Percentiles rank a stretch among this genome's conserved stretches.
Conservation (phyloP, 164 flowering plant species). For the Kalanchoe fedtschenkoi region DNA sequence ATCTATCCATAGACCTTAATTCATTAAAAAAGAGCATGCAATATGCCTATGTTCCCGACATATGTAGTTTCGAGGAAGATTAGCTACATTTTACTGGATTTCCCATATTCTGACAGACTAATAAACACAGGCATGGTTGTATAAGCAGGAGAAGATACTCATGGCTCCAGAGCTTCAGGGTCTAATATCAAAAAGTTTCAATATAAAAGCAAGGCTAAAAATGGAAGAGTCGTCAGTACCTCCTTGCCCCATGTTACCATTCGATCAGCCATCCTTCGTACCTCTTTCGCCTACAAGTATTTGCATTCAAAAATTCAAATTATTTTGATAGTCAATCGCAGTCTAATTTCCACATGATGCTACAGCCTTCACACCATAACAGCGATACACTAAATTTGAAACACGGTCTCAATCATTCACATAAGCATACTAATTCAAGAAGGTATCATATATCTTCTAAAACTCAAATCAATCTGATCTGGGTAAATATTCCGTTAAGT, state of each 20-base stretch:
- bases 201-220: not conserved
- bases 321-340: not conserved
- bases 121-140: not conserved
- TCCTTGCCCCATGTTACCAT: conserved; percentile 94
- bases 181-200: not conserved
- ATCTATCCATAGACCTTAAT: too few species aligned
- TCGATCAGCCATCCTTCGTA: conserved; percentile 75
- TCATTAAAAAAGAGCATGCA: not conserved
- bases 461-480: not conserved
- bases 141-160: not conserved
- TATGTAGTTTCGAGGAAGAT: not conserved
- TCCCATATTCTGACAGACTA: not conserved
- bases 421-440: not conserved
- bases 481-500: not conserved
- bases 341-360: not conserved
- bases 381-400: not conserved
- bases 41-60: not conserved
- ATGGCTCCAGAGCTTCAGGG: not conserved
- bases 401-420: too few species aligned
- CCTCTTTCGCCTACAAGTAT: conserved; percentile 65
- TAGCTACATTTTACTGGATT: not conserved
- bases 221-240: conserved; percentile 15
- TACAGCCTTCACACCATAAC: not conserved
- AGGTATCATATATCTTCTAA: not conserved
- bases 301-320: conserved; percentile 1